Base-by-base conservation (phyloP, 768 basidiomycete genomes). In the Lactarius psammicola region DNA sequence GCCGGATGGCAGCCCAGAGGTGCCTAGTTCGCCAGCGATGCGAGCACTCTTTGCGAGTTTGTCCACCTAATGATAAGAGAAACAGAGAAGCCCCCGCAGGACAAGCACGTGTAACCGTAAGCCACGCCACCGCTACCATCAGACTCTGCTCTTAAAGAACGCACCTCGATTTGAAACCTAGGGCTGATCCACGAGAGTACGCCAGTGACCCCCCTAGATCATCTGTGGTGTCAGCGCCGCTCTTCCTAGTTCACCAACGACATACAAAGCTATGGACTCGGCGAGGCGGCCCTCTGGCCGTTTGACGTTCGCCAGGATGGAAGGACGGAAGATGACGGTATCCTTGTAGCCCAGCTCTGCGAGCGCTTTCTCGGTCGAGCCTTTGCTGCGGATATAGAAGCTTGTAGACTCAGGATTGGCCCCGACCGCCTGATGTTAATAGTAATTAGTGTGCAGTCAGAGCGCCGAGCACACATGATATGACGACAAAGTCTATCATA, bases 281-380 rank as follows among this genome's bases (percentile, higher is more conserved):
- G 2, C 18, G 1, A 58, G 15, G 28, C 60, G 59, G 1, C 8
- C 10, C 10, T 66, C 57, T 1, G 59, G 15, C 2, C 67, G 59
- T 8, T 67, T 34, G 4, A 58, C 42, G 31, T 68, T 68, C 40
- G 59, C 34, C 1, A 92, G 75, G n/a, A 80, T 67, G 0, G 72
- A 84, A 2, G 92, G 90, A 23, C 88, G 82, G 74, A 92, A 87
- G 56, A 90, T 72, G 65, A 92, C 84, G 1, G 85, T 85, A 60
- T 92, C 89, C 15, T 77, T 72, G 73, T 92, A 93, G 11, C 89
- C 90, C 7, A 92, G 75, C 4, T 75, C 75, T 0, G 89, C 87
- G 23, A 94, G 78, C 0, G 77, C 87, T 55, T 82, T 77, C 73
- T 93, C 92, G 0, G 92, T 93, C 34, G 85, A 75, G 18, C 89